Conservation (phyloP, 306 rosid species). For the Hylodesmum podocarpum region DNA sequence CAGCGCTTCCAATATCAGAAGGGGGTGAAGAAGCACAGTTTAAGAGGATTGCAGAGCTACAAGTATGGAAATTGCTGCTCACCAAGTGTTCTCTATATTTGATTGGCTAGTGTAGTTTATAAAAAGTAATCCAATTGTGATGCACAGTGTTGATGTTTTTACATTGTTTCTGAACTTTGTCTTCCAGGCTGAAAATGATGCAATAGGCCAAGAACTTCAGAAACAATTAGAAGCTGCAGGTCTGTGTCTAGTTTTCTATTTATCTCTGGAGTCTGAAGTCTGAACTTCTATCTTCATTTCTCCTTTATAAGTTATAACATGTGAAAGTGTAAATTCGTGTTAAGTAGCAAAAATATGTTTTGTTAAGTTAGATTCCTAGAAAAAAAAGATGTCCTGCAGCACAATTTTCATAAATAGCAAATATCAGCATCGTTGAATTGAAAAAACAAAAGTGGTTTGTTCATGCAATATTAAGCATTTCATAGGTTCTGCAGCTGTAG, state of each 20-base stretch:
- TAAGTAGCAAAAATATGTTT: neutral
- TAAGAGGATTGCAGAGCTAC: conserved; percentile 76
- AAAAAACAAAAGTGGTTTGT: neutral
- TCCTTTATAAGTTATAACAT: neutral
- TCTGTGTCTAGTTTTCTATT: conserved; percentile 12
- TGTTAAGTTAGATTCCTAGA: neutral
- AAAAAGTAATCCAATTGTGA: neutral
- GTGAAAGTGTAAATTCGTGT: neutral
- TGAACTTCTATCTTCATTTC: conserved; percentile 9
- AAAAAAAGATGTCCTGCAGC: neutral
- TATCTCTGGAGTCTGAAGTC: neutral
- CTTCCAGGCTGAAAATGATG: conserved; percentile 82
- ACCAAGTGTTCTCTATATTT: neutral
- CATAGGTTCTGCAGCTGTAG: neutral
- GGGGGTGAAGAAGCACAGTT: conserved; percentile 83
- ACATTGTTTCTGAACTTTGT: conserved; percentile 9
- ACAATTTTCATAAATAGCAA: neutral
- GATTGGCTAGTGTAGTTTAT: conserved; percentile 4
- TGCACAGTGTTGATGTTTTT: neutral
- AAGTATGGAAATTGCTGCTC: conserved; percentile 46
- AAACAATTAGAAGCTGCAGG: conserved; percentile 96
- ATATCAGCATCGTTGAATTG: neutral
- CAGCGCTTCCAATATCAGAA: conserved; percentile 75
- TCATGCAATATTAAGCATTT: neutral
- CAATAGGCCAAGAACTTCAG: conserved; percentile 82